Conservation (phyloP, 352 stramenopile genomes). For the Phytophthora melonis region DNA sequence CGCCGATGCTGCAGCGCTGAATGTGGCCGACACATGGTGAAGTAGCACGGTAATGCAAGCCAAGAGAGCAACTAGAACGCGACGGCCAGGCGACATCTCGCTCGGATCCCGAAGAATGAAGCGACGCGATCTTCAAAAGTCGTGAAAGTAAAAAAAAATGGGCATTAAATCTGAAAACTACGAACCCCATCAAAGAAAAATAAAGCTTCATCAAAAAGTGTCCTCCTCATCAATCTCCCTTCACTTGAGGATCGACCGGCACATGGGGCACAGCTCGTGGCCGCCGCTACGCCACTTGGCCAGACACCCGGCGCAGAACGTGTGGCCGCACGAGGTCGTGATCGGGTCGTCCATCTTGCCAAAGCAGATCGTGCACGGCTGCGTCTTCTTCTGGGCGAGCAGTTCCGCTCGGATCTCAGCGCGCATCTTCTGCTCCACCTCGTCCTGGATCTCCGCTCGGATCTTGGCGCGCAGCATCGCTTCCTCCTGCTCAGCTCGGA, state of each 20-base stretch:
- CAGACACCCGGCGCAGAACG: slow-evolving; percentile 22
- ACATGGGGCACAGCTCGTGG: slow-evolving; percentile 21
- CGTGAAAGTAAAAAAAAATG: not conserved
- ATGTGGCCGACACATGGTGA: not conserved
- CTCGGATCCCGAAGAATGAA: slow-evolving; percentile 4
- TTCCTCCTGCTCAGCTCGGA: slow-evolving; percentile 27
- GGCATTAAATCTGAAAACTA: not conserved
- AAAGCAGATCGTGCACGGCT: slow-evolving; percentile 30
- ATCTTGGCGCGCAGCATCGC: slow-evolving; percentile 15
- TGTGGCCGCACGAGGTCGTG: slow-evolving; percentile 20
- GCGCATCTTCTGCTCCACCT: slow-evolving; percentile 31
- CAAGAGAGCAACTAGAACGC: not conserved
- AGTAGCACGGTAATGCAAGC: not conserved
- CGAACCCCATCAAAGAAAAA: not conserved
- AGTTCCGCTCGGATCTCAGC: slow-evolving; percentile 25
- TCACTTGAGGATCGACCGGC: slow-evolving; percentile 14
- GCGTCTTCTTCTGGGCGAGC: slow-evolving; percentile 12
- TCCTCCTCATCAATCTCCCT: not conserved
- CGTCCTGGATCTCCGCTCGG: slow-evolving; percentile 24
- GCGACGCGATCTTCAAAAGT: slow-evolving; percentile 24
- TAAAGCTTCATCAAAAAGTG: not conserved
- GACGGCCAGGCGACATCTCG: not conserved
- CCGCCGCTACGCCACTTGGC: slow-evolving; percentile 15
- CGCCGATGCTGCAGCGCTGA: not conserved
- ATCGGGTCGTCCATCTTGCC: slow-evolving; percentile 2